Conservation (phyloP, 2,329 filamentous ascomycete genomes). For the Daldinia sp. region DNA sequence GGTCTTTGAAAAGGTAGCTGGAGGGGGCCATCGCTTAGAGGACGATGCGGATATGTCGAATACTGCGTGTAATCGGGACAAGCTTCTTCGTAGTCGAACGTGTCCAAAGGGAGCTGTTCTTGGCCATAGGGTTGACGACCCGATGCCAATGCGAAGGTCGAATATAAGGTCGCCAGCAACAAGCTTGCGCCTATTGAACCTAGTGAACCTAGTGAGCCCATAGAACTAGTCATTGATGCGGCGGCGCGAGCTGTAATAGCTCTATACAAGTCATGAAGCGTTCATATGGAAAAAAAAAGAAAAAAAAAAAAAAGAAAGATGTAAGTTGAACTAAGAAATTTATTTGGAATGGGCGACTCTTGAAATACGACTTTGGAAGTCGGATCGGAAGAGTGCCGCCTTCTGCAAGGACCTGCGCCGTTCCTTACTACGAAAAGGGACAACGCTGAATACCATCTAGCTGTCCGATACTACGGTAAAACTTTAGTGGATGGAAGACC, state of each 20-base stretch:
- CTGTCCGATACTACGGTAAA: constrained; percentile 25
- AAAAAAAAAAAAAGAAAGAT: constrained; percentile 4
- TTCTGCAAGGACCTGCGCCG: constrained; percentile 26
- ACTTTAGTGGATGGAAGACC: constrained; percentile 12
- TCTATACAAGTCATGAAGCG: constrained; percentile 30
- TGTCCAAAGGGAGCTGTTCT: constrained; percentile 52
- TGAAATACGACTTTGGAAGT: constrained; percentile 9
- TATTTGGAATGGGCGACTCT: constrained; percentile 2
- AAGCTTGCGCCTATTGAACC: constrained; percentile 32
- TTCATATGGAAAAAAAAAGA: constrained; percentile 23
- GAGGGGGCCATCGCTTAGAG: constrained; percentile 83
- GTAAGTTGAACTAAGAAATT: constrained; percentile 1
- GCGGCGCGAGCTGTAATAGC: constrained; percentile 30
- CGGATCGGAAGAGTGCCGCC: constrained; percentile 21
- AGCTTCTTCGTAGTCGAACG: constrained; percentile 56
- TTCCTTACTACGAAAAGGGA: constrained; percentile 21
- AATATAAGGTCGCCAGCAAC: constrained; percentile 39
- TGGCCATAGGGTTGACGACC: constrained; percentile 44
- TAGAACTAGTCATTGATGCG: constrained; percentile 28
- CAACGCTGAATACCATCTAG: constrained; percentile 20
- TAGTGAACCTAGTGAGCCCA: constrained; percentile 28
- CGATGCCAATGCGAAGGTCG: constrained; percentile 26
- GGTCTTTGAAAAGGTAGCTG: constrained; percentile 89
- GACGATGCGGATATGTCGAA: constrained; percentile 70
- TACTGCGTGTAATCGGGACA: constrained; percentile 76